Percentiles rank a stretch among this genome's conserved stretches.
phyloP scores from a whole-genome alignment of 805 yeast species.

The Wickerhamomyces mucosus region DNA sequence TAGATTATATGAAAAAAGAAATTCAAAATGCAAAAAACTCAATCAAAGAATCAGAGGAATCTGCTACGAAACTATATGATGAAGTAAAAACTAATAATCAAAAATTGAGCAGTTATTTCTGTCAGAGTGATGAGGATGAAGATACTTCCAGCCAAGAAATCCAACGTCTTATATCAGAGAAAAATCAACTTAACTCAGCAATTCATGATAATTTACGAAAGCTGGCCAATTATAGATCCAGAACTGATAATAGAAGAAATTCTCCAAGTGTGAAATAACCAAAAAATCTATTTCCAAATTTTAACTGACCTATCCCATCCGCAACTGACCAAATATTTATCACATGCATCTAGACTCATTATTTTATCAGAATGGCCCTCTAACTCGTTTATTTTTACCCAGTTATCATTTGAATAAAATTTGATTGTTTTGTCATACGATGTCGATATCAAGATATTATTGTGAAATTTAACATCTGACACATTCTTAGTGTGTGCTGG shows the following conservation, averaged over 20 bases:
- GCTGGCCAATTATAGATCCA: slow-evolving; percentile 10
- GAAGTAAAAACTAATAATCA: slow-evolving; percentile 6
- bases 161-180: not conserved
- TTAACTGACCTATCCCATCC: slow-evolving; percentile 12
- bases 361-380: slow-evolving; percentile 58
- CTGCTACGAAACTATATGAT: slow-evolving; percentile 23
- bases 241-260: slow-evolving; percentile 13
- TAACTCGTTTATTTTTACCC: slow-evolving; percentile 48
- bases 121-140: not conserved
- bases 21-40: slow-evolving; percentile 43
- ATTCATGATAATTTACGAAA: slow-evolving; percentile 15
- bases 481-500: slow-evolving; percentile 72
- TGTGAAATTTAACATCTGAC: slow-evolving; percentile 47
- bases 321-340: slow-evolving; percentile 46
- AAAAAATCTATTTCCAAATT: slow-evolving; percentile 35
- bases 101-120: not conserved
- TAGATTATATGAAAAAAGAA: slow-evolving; percentile 54
- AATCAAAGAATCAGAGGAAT: slow-evolving; percentile 25
- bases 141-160: not conserved
- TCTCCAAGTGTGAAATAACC: slow-evolving; percentile 10
- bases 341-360: slow-evolving; percentile 44
- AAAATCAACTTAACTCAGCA: not conserved
- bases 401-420: slow-evolving; percentile 59
- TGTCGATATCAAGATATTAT: slow-evolving; percentile 39
- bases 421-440: slow-evolving; percentile 67